phyloP scores from a whole-genome alignment of 2,329 filamentous ascomycete species.

The Ascochyta lentis region DNA sequence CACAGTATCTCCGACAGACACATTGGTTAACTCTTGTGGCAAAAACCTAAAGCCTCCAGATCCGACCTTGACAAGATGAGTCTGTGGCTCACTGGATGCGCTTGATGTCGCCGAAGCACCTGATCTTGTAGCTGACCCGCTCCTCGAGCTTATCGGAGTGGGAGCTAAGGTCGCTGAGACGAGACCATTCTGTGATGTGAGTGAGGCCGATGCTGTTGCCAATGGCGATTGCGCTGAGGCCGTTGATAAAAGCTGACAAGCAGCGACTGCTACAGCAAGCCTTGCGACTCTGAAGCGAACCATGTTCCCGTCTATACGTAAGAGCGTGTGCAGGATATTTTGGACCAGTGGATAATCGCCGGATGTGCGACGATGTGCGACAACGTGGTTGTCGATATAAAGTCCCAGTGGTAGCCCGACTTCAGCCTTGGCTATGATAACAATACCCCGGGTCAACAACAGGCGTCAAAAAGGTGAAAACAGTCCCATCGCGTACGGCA shows the following conservation, averaged over 20 bases:
- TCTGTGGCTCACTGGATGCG: constrained; percentile 25
- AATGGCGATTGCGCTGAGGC: constrained; percentile 7
- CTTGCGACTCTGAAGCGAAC: constrained; percentile 15
- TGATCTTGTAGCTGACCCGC: neutral
- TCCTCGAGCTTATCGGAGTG: neutral
- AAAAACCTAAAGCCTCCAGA: constrained; percentile 44
- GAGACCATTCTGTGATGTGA: neutral
- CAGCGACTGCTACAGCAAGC: constrained; percentile 19
- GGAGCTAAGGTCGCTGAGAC: neutral
- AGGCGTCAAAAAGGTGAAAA: constrained; percentile 1
- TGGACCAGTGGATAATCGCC: neutral
- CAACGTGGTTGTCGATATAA: neutral
- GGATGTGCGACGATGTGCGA: neutral
- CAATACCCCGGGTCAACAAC: neutral
- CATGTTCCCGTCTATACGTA: constrained; percentile 11
- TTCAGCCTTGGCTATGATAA: neutral
- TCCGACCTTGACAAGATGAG: constrained; percentile 49
- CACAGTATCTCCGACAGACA: constrained; percentile 48
- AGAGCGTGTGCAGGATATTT: neutral
- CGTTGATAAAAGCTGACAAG: constrained; percentile 16
- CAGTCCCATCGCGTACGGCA: constrained; percentile 10
- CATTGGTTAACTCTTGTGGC: constrained; percentile 46
- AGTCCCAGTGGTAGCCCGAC: neutral
- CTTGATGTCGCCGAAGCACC: constrained; percentile 19
- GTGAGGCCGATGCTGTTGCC: neutral